Base-by-base conservation (phyloP, 2,329 filamentous ascomycete species). In the Pseudogymnoascus sp. region DNA sequence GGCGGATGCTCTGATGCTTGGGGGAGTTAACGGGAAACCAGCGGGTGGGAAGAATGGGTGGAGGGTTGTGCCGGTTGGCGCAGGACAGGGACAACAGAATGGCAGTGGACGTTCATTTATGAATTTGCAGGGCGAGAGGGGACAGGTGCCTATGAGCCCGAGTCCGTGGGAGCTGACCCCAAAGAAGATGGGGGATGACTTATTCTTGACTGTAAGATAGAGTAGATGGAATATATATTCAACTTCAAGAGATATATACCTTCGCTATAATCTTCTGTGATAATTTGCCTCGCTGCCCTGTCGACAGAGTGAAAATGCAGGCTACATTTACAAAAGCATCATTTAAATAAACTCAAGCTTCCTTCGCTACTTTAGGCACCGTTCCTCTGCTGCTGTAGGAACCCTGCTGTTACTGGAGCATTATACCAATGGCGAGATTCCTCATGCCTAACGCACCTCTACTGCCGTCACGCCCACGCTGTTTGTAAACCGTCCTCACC, bases 131-230 rank as follows among this genome's bases (percentile, higher is more conserved):
- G 41, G 41, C 41, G 41, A 50, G 41, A 22, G 41, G 8, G 41
- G 41, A 50, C 41, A 50, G 41, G 41, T 50, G 41, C 41, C 41
- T 50, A 50, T 50, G 41, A 50, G 41, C 41, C 41, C 41, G 41
- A 50, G 41, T 50, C 41, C 41, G 14, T 50, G 41, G 41, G 41
- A 50, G 41, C 41, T 50, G 22, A 50, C 41, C 22, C 41, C 41
- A 14, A 50, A 50, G 41, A 50, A 50, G 41, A 50, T 50, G 41
- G 41, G 41, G 7, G 41, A 50, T 50, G 41, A 50, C 28, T 50
- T 50, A 28, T 50, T 50, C 28, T 16, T 50, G 8, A 50, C 41
- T 50, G 41, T 50, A 50, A 22, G 41, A 50, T 50, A 50, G 41
- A 50, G 22, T 50, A 50, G 41, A 50, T 28, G 22, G 41, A 16